Base-by-base conservation (phyloP, 108 stramenopile genomes). In the Craspedostauros australis region DNA sequence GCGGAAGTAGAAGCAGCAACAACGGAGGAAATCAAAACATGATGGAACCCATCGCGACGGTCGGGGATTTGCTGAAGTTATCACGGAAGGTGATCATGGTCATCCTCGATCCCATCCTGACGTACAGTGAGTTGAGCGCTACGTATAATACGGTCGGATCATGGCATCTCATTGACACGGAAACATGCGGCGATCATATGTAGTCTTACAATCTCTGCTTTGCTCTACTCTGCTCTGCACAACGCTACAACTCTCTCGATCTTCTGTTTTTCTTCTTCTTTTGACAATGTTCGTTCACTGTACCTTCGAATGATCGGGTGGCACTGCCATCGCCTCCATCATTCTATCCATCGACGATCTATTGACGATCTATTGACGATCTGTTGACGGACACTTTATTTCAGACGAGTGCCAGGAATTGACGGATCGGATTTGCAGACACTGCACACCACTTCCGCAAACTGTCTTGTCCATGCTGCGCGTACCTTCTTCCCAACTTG, bases 41-140 rank as follows among this genome's bases (percentile, higher is more conserved):
- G 69, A 27, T 2, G 39, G 54, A n/a, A n/a, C n/a, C n/a, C 30
- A 62, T 77, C 48, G 64, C 46, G 14, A 86, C 89, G 14, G 69
- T 88, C 9, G 75, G 72, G 24, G 70, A 80, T 0, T 14, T 91
- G 0, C 46, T 91, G 19, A 61, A 58, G 14, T 46, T 73, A 15
- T 58, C 81, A 7, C 51, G 50, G 3, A 25, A 38, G 31, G 49
- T 75, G 11, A 33, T 92, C 28, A 28, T 88, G 2, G 59, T 62
- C 16, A 64, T 75, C 18, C 45, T 88, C 27, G 86, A 88, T 53
- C 91, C 91, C n/a, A 26, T 80, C 15, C 66, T 92, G 9, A 92
- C 82, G 7, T 69, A 76, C 48, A 62, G 59, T 73, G 24, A 33
- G 75, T 61, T 4, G 26, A 11, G n/a, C n/a, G n/a, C n/a, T n/a